Conservation (phyloP, 1,284 basidiomycete genomes). For the Heterobasidion occidentale region DNA sequence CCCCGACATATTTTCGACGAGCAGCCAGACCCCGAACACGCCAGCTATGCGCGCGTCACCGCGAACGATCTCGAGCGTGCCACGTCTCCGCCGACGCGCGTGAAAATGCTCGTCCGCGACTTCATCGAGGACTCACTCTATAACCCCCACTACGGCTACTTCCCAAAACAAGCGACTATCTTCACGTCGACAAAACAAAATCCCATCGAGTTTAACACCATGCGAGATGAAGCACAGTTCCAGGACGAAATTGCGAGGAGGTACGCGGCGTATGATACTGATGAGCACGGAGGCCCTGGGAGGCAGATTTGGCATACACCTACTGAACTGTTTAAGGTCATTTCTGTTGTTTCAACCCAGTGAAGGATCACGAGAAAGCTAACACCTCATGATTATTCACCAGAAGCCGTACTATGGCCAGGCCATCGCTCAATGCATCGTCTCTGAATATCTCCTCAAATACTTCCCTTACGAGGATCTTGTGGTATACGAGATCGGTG, state of each 20-base stretch:
- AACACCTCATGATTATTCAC: background rate
- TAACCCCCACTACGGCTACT: conserved; percentile 97
- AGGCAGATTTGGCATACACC: conserved; percentile 99
- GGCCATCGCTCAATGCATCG: conserved; percentile 83
- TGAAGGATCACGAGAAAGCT: background rate
- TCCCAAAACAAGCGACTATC: conserved; percentile 86
- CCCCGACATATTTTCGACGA: conserved; percentile 40
- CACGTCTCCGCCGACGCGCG: conserved; percentile 66
- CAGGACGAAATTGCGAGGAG: conserved; percentile 73
- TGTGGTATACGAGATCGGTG: conserved; percentile 94
- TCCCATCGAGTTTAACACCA: conserved; percentile 62
- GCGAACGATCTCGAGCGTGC: conserved; percentile 62
- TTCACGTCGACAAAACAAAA: conserved; percentile 53
- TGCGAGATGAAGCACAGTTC: conserved; percentile 72
- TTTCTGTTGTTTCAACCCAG: conserved; percentile 9
- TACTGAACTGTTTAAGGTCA: conserved; percentile 94
- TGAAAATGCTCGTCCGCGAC: conserved; percentile 93
- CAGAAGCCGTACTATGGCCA: conserved; percentile 88
- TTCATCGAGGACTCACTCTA: conserved; percentile 97
- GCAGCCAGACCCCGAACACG: conserved; percentile 36
- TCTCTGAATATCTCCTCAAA: conserved; percentile 88
- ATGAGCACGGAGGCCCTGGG: conserved; percentile 63
- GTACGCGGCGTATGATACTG: conserved; percentile 64
- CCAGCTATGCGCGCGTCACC: conserved; percentile 61
- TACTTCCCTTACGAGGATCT: conserved; percentile 96